Conservation (phyloP, 1,139 yeast genomes). For the Saccharomyces hybrid region DNA sequence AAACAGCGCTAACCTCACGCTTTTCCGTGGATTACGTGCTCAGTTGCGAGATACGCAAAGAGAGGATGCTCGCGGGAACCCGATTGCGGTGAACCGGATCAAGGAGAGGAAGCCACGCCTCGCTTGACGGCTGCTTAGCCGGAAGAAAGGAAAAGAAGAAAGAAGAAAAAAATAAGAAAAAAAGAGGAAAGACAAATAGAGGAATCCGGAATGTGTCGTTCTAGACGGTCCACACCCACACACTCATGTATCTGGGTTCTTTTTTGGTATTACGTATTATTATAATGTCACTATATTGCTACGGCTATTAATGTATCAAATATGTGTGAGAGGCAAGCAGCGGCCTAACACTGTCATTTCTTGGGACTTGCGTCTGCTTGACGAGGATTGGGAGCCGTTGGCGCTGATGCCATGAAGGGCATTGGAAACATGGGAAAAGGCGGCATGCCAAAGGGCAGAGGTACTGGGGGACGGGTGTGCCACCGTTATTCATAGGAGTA, state of each 20-base stretch:
- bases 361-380: not conserved
- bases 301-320: not conserved
- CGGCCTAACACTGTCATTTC: not conserved
- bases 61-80: not conserved
- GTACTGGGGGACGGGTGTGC: conserved; percentile 16
- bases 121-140: not conserved
- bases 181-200: not conserved
- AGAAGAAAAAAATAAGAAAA: not conserved
- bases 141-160: not conserved
- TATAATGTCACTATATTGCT: too few relatives aligned
- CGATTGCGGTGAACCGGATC: not conserved
- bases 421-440: conserved; percentile 25
- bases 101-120: not conserved
- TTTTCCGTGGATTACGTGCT: not conserved
- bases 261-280: not conserved
- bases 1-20: not conserved
- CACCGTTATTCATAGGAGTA: conserved; percentile 8
- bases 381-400: not conserved
- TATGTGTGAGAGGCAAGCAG: not conserved
- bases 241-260: not conserved
- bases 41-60: not conserved
- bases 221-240: not conserved
- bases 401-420: conserved; percentile 18
- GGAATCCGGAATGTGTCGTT: not conserved
- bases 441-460: conserved; percentile 20